A percentile compares a stretch with the other conserved stretches of the same genome.
phyloP scores from a whole-genome alignment of 192 early-diverging fungal genomes.

The Pilaira anomala region DNA sequence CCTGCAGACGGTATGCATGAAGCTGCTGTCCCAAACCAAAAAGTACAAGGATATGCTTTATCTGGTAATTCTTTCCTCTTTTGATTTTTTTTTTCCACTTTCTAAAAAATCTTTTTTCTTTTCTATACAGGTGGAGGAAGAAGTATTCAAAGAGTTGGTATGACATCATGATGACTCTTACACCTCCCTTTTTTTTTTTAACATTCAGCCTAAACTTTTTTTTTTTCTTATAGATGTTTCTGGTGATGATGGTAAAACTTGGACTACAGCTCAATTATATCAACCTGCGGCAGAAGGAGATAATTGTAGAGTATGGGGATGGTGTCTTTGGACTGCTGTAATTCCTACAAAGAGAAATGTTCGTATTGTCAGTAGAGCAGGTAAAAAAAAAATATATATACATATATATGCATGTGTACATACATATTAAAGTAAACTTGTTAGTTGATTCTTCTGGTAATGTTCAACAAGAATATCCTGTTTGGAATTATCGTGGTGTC shows the following conservation, averaged over 20 bases:
- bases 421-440: background rate
- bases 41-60: constrained; percentile 75
- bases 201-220: too few species aligned
- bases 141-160: constrained; percentile 67
- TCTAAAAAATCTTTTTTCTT: too few species aligned
- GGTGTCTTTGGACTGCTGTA: constrained; percentile 77
- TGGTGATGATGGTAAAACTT: constrained; percentile 80
- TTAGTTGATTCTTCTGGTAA: constrained; percentile 77
- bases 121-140: constrained; percentile 76
- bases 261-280: constrained; percentile 69
- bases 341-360: constrained; percentile 46
- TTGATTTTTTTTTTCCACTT: too few species aligned
- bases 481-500: constrained; percentile 79
- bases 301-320: constrained; percentile 66
- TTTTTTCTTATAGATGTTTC: constrained; percentile 57
- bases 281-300: constrained; percentile 40
- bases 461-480: constrained; percentile 74
- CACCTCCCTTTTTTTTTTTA: constrained; percentile 13
- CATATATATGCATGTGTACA: background rate
- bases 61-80: too few species aligned
- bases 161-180: constrained; percentile 34
- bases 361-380: constrained; percentile 76
- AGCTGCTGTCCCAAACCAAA: constrained; percentile 32
- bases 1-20: constrained; percentile 57
- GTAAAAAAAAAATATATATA: constrained; percentile 34